Base-by-base conservation (phyloP, 2,329 filamentous ascomycete species). In the Beauveria bassiana region DNA sequence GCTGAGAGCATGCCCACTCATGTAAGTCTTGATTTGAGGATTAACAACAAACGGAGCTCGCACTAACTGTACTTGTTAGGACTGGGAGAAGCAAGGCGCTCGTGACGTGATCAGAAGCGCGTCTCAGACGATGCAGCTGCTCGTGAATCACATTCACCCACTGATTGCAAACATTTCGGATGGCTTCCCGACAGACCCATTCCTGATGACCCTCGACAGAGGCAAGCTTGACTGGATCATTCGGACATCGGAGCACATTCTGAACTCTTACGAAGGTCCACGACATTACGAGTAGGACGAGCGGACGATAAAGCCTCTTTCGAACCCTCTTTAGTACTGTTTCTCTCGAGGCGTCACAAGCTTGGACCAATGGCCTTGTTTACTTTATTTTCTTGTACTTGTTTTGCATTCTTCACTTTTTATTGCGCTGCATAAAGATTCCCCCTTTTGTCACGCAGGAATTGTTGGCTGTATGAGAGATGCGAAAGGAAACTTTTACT, bases 1-100 rank as follows among this genome's bases (percentile, higher is more conserved):
- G 75, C 78, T 61, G 74, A 75, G 59, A 77, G 76, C 54, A 69
- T 84, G 12, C 72, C 75, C 3, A 75, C 73, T 61, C 77, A 81
- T 72, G 83, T 86, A 75, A 73, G 82, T 79, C 16, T 16, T 28
- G 12, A n/a, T 5, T 18, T 14, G 5, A n/a, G 5, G 22, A 24
- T 16, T 10, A 49, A 38, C 28, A 3, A n/a, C 34, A 24, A 26
- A 10, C 6, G 18, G 5, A 20, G 6, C 8, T 16, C 10, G 14
- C 51, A 50, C 62, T 64, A 59, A 65, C 45, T 16, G 7, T 10
- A 20, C 5, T 28, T 12, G 1, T 5, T 52, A 76, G 74, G 73
- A 75, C 61, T 75, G 73, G 73, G 73, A 76, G 22, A 70, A 74
- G 54, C 69, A 72, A 26, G 70, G 69, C 45, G 68, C 69, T 52